A percentile compares a stretch with the other conserved stretches of the same genome.
These are phyloP conservation scores for Luffa aegyptiaca DNA, from an alignment of 306 rosid genomes.

Conservation along the genomic window DNA sequence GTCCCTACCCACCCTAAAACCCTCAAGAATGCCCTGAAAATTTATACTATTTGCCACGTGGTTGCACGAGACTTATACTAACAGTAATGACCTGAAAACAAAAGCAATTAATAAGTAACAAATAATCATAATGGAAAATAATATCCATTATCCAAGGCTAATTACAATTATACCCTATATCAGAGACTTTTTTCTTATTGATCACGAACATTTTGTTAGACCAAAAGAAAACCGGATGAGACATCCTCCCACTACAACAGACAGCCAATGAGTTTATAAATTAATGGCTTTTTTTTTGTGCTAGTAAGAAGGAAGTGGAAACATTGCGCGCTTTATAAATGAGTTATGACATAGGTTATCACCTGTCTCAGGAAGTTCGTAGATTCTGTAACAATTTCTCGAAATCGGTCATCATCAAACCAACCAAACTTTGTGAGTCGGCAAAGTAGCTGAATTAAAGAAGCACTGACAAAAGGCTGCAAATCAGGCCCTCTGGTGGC, in stretches of 20 bases:
- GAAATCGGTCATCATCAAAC: conserved; percentile 53
- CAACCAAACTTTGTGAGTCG: conserved; percentile 57
- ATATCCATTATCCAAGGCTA: neutral
- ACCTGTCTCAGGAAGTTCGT: conserved; percentile 53
- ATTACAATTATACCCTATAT: neutral
- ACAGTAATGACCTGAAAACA: neutral
- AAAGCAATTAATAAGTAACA: neutral
- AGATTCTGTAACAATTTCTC: conserved; percentile 44
- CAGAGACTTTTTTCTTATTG: neutral
- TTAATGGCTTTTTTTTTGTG: neutral
- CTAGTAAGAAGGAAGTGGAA: neutral
- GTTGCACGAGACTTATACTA: neutral
- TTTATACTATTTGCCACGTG: neutral
- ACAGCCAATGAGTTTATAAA: neutral
- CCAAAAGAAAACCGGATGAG: neutral
- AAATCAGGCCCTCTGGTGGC: conserved; percentile 50
- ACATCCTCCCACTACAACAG: neutral
- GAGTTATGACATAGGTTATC: neutral
- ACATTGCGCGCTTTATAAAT: neutral
- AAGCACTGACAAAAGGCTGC: conserved; percentile 48
- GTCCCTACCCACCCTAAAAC: too few species aligned
- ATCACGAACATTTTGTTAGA: neutral
- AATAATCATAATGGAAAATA: neutral
- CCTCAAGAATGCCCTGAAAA: too few species aligned
- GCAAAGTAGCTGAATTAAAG: conserved; percentile 43